Evolutionary conservation across 202 grass and related monocot species (phyloP).

Genomic region (Zizania palustris): DNA sequence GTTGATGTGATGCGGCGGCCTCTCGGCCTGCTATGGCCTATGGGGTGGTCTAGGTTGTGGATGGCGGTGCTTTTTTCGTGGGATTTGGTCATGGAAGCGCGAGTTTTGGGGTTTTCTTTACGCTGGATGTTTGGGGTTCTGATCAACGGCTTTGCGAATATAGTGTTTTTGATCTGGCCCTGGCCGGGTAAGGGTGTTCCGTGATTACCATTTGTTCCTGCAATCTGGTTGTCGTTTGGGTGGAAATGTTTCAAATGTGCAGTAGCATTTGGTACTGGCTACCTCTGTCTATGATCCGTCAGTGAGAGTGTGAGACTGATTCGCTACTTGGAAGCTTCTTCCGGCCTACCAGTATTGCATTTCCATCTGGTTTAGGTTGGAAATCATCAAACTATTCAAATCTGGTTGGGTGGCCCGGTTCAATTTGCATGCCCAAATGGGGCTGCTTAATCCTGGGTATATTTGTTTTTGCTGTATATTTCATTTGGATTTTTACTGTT

Average conservation of each 20-base stretch:
- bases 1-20: constrained; percentile 2
- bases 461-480: background rate
- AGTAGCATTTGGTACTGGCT: background rate
- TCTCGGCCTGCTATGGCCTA: background rate
- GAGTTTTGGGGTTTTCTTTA: background rate
- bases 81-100: background rate
- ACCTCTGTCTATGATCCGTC: background rate
- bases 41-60: background rate
- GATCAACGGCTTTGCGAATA: background rate
- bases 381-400: background rate
- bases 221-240: background rate
- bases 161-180: background rate
- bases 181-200: background rate
- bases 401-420: background rate
- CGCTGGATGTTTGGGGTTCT: background rate
- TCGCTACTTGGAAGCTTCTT: background rate
- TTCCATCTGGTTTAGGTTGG: background rate
- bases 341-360: background rate
- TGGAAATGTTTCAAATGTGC: background rate
- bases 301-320: background rate
- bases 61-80: background rate
- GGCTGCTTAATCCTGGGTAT: background rate
- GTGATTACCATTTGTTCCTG: background rate
- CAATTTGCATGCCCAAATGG: background rate
- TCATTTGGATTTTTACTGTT: constrained; percentile 1